Percentiles rank a stretch among this genome's conserved stretches.
Evolutionary conservation across 257 asterid genomes (phyloP).

Genomic region (Solanum medicagineum): DNA sequence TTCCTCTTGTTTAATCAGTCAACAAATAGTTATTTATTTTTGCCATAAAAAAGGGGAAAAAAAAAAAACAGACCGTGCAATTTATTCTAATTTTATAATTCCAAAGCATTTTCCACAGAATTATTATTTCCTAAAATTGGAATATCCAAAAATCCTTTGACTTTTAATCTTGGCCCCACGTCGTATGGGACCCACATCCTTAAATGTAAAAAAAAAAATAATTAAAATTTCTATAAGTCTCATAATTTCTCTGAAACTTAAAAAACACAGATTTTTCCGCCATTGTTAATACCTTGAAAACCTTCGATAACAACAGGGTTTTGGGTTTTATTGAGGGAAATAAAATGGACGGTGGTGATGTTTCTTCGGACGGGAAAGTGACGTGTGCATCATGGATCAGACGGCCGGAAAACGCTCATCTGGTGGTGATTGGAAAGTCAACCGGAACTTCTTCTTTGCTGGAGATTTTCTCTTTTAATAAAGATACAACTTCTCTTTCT

Average conservation of each 20-base stretch:
- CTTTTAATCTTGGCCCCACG: background rate
- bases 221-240: background rate
- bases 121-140: background rate
- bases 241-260: background rate
- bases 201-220: background rate
- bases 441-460: slow-evolving; percentile 34
- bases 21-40: too few species aligned
- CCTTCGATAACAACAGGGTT: background rate
- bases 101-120: background rate
- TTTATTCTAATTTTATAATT: background rate
- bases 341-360: slow-evolving; percentile 53
- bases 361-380: slow-evolving; percentile 44
- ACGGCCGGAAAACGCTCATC: slow-evolving; percentile 86
- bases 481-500: slow-evolving; percentile 43
- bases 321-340: background rate
- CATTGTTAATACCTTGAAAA: background rate
- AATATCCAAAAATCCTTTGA: background rate
- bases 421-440: slow-evolving; percentile 69
- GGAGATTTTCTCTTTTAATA: slow-evolving; percentile 74
- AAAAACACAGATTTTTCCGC: background rate
- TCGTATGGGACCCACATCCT: background rate
- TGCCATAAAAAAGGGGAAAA: too few species aligned
- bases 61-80: background rate
- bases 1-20: background rate
- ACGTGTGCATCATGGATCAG: slow-evolving; percentile 81